Evolutionary conservation across 352 stramenopile species (phyloP).

Genomic region (Globisporangium viniferum): DNA sequence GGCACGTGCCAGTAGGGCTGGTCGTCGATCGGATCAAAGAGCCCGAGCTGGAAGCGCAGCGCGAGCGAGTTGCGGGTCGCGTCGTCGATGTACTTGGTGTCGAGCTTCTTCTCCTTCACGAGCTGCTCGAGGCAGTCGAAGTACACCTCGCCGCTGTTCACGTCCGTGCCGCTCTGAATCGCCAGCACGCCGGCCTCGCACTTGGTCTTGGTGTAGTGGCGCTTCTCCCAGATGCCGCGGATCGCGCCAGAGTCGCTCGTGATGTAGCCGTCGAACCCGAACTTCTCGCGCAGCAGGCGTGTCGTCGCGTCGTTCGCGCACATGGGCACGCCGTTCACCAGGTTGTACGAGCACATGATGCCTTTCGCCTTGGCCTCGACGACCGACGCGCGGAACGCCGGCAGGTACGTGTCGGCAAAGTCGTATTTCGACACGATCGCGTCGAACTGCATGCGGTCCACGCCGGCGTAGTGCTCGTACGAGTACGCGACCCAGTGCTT

Average conservation of each 20-base stretch:
- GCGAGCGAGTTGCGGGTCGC: constrained; percentile 66
- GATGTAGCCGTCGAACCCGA: constrained; percentile 93
- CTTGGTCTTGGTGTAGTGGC: constrained; percentile 76
- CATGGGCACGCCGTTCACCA: constrained; percentile 91
- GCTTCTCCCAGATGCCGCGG: constrained; percentile 66
- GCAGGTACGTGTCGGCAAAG: constrained; percentile 92
- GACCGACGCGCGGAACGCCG: constrained; percentile 81
- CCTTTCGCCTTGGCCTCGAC: constrained; percentile 71
- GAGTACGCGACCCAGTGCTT: constrained; percentile 95
- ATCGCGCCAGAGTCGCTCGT: constrained; percentile 94
- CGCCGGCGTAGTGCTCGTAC: constrained; percentile 66
- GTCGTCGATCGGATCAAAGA: constrained; percentile 88
- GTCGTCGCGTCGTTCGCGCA: constrained; percentile 88
- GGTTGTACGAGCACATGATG: constrained; percentile 98
- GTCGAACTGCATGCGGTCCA: constrained; percentile 87
- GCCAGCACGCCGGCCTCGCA: constrained; percentile 60
- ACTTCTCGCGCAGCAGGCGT: constrained; percentile 62
- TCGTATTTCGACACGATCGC: constrained; percentile 89
- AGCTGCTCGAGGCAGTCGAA: constrained; percentile 65
- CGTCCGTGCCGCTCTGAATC: constrained; percentile 77
- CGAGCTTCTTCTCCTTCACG: constrained; percentile 43
- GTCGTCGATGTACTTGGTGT: constrained; percentile 53
- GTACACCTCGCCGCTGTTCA: constrained; percentile 88
- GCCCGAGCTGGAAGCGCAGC: constrained; percentile 88
- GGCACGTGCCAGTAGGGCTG: constrained; percentile 79